Evolutionary conservation across 2,329 filamentous ascomycete species (phyloP).

Genomic region (Ceratocystis lukuohia): DNA sequence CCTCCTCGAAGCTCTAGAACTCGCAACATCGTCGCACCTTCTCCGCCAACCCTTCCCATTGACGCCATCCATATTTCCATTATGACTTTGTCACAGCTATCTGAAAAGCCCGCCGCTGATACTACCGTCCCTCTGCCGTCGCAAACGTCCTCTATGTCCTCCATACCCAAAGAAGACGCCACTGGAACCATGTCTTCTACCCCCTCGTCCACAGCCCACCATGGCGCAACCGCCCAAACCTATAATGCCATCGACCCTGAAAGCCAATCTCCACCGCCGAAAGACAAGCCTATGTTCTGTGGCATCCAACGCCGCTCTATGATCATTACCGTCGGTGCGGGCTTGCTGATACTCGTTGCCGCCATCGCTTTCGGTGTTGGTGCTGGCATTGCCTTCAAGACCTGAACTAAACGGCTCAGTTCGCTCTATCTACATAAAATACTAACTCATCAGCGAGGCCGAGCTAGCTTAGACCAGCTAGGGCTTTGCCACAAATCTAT

Average conservation of each 20-base stretch:
- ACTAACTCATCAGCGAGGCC: neutral
- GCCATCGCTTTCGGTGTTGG: slow-evolving; percentile 23
- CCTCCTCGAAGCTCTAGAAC: too few species aligned
- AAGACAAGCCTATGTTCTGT: slow-evolving; percentile 20
- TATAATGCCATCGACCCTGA: neutral
- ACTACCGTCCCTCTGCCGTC: neutral
- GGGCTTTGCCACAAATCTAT: neutral
- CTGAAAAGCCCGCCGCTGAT: neutral
- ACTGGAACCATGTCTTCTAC: neutral
- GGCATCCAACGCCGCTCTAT: slow-evolving; percentile 22
- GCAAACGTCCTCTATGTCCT: slow-evolving; percentile 13
- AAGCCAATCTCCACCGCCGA: slow-evolving; percentile 1
- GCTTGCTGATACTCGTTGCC: slow-evolving; percentile 20
- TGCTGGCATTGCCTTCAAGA: slow-evolving; percentile 21
- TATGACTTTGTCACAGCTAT: neutral
- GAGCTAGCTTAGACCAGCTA: neutral
- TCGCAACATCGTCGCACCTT: too few species aligned
- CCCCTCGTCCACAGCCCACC: neutral
- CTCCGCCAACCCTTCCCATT: neutral
- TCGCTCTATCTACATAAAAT: neutral
- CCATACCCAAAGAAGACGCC: slow-evolving; percentile 13
- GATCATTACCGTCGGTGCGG: slow-evolving; percentile 22
- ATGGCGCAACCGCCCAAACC: neutral
- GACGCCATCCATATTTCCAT: neutral
- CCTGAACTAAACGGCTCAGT: slow-evolving; percentile 2